Conservation (phyloP, 2,329 filamentous ascomycete species). For the Botrytis tulipae region DNA sequence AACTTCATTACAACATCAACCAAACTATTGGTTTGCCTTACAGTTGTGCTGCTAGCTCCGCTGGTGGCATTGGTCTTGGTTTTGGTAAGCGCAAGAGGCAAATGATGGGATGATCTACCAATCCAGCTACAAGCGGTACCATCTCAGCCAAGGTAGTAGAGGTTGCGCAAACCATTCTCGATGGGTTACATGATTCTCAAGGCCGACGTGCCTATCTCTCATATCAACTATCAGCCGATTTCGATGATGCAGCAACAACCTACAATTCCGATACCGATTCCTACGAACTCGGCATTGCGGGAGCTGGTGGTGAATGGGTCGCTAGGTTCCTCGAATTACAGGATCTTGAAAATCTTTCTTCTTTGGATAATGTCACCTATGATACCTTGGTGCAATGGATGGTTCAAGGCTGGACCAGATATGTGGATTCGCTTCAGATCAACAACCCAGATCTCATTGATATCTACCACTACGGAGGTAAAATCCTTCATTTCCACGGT, state of each 20-base stretch:
- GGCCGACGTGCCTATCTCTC: conserved; percentile 42
- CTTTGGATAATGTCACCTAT: conserved; percentile 51
- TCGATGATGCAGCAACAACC: conserved; percentile 1
- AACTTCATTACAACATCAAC: conserved; percentile 46
- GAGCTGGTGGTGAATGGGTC: conserved; percentile 30
- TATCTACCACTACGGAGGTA: conserved; percentile 51
- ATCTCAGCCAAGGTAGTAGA: conserved; percentile 36
- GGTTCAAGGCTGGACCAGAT: conserved; percentile 47
- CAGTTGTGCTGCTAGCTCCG: conserved; percentile 41
- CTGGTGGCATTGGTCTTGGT: too few species aligned
- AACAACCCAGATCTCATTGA: conserved; percentile 51
- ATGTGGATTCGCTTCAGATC: conserved; percentile 52
- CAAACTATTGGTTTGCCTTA: conserved; percentile 47
- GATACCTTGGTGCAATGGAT: conserved; percentile 57
- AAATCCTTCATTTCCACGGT: conserved; percentile 58
- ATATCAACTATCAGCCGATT: conserved; percentile 36
- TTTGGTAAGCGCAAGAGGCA: too few species aligned
- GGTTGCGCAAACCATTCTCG: conserved; percentile 40
- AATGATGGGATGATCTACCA: background rate
- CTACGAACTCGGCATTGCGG: conserved; percentile 40
- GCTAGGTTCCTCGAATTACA: too few species aligned
- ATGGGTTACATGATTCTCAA: conserved; percentile 40
- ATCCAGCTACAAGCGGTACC: conserved; percentile 25
- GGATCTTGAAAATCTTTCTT: conserved; percentile 43
- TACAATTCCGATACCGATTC: conserved; percentile 12